These are phyloP conservation scores for Blastobotrys elegans DNA, from an alignment of 1,139 yeast species.

Conservation along the genomic window DNA sequence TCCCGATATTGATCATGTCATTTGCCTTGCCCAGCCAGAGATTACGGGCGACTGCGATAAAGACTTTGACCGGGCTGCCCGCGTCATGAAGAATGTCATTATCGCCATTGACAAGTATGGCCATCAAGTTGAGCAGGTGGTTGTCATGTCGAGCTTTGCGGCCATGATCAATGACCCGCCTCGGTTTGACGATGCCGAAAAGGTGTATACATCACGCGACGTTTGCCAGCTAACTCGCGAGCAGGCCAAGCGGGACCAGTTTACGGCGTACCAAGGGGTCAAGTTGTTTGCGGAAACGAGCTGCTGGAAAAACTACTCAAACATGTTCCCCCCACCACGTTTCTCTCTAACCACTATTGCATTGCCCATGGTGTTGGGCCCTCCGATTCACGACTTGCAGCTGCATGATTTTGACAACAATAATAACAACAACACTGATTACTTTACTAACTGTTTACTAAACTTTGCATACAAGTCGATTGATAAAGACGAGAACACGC, in stretches of 20 bases:
- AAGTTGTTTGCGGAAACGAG: conserved; percentile 25
- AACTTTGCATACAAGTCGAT: conserved; percentile 11
- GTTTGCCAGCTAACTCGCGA: conserved; percentile 21
- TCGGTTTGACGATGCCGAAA: conserved; percentile 22
- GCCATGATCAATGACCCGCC: conserved; percentile 26
- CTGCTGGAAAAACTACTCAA: conserved; percentile 24
- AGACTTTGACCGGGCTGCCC: conserved; percentile 23
- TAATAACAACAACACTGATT: not conserved
- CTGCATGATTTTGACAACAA: conserved; percentile 2
- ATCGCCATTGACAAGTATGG: conserved; percentile 22
- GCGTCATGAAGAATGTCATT: conserved; percentile 22
- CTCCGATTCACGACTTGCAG: conserved; percentile 18
- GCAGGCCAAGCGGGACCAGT: conserved; percentile 18
- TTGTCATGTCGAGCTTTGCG: conserved; percentile 27
- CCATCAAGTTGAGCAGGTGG: conserved; percentile 19
- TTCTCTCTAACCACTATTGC: conserved; percentile 21
- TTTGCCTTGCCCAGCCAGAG: conserved; percentile 52
- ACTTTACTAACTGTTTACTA: conserved; percentile 4
- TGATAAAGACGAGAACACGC: conserved; percentile 3
- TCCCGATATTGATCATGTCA: conserved; percentile 45
- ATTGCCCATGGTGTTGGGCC: conserved; percentile 25
- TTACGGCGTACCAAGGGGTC: conserved; percentile 21
- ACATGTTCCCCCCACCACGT: conserved; percentile 16
- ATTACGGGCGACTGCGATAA: conserved; percentile 32
- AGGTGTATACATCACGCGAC: conserved; percentile 23